These are phyloP conservation scores for Oryza meridionalis DNA, from an alignment of 176 grass and related monocot species.

Conservation along the genomic window DNA sequence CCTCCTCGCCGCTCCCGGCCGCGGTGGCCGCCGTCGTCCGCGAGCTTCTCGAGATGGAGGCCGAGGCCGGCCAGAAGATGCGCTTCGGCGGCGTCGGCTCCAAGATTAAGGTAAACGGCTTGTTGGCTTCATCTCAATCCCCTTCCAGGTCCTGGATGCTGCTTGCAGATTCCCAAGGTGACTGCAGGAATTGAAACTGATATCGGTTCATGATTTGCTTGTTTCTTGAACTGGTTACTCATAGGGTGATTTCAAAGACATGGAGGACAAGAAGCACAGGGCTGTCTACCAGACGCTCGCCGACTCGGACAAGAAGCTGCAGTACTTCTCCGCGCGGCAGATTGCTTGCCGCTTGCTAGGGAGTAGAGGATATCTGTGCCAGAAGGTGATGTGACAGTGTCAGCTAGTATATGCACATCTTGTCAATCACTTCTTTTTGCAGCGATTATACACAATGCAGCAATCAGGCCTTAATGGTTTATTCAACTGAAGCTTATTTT, in stretches of 20 bases:
- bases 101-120: slow-evolving; percentile 62
- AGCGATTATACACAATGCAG: not conserved
- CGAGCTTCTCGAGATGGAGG: slow-evolving; percentile 65
- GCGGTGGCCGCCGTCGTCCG: slow-evolving; percentile 49
- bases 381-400: slow-evolving; percentile 53
- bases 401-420: not conserved
- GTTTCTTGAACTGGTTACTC: slow-evolving; percentile 9
- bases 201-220: not conserved
- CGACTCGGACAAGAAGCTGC: slow-evolving; percentile 84
- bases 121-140: not conserved
- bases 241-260: slow-evolving; percentile 77
- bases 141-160: not conserved
- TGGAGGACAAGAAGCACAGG: slow-evolving; percentile 88
- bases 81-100: slow-evolving; percentile 71
- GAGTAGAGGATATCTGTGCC: slow-evolving; percentile 80
- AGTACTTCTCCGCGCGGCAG: slow-evolving; percentile 86
- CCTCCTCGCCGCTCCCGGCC: slow-evolving; percentile 63
- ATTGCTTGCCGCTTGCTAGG: slow-evolving; percentile 86
- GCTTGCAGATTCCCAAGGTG: not conserved
- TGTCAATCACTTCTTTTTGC: not conserved
- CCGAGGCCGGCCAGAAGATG: slow-evolving; percentile 55
- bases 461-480: not conserved
- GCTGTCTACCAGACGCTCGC: slow-evolving; percentile 60
- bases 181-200: not conserved
- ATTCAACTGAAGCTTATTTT: not conserved